Base-by-base conservation (phyloP, 306 rosid genomes). In the Hippophae rhamnoides region DNA sequence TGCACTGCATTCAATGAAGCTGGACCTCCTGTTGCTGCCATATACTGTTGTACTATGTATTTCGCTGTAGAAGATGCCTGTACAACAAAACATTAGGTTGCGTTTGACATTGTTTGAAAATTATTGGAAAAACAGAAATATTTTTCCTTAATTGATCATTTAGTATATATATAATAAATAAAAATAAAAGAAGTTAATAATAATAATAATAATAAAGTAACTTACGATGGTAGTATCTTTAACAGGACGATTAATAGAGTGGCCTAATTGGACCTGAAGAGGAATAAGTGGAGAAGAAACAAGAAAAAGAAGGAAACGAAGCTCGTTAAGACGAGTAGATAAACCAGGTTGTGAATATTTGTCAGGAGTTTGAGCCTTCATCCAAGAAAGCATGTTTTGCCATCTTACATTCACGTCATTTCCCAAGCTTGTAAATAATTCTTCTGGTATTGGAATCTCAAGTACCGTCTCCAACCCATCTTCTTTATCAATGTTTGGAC, bases 201-300 rank as follows among this genome's bases (percentile, higher is more conserved):
- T 18, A 18, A 18, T 18, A 18, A 18, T 18, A 18, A 18, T 18
- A 18, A 18, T 18, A 18, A 18, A 18, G 23, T 1, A 0, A 18
- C 83, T 69, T 85, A 87, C 98, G 47, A 92, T 92, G 71, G 98
- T 85, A 65, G 75, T 61, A 62, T 92, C 98, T 80, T 82, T 66
- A 68, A 89, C 84, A 0, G 87, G 92, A n/a, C 97, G 97, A 58
- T 82, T 84, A 61, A 83, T 58, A 25, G 95, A 78, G 60, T 80
- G 83, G 43, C 95, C 95, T 41, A 89, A 50, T 43, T 87, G 98
- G 54, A 92, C 95, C 72, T 92, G 98, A 66, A 92, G 95, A 63
- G 98, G 98, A 46, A 92, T 81, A 7, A 92, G 85, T 41, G 98
- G 98, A 7, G 98, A 92, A n/a, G 94, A 96, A 23, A 87, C 98